Percentiles rank a stretch among this genome's conserved stretches.
These are phyloP conservation scores for Neoboletus brunneissimus DNA, from an alignment of 768 basidiomycete genomes.

Conservation along the genomic window DNA sequence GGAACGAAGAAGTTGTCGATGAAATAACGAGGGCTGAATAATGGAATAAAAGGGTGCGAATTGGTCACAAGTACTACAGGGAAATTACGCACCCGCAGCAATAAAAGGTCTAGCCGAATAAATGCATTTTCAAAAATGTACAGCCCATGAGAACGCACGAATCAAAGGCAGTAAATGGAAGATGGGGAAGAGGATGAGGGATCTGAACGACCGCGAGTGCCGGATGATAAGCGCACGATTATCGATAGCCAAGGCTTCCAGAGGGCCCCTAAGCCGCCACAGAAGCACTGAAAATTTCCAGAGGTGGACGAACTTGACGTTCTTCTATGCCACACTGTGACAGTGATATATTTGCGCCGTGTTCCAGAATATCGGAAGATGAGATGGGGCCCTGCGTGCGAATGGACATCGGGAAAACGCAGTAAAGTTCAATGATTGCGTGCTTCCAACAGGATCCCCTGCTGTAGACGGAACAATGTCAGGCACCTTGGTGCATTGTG, in stretches of 20 bases:
- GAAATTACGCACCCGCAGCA: conserved; percentile 8
- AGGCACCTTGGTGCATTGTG: background rate
- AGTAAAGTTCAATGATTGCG: conserved; percentile 17
- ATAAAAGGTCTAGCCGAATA: background rate
- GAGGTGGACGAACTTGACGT: conserved; percentile 19
- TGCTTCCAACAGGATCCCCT: conserved; percentile 6
- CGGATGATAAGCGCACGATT: conserved; percentile 23
- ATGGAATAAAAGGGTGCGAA: conserved; percentile 1
- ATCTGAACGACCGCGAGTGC: conserved; percentile 2
- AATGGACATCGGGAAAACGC: conserved; percentile 12
- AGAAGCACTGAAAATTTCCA: conserved; percentile 26
- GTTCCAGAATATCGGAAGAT: conserved; percentile 11
- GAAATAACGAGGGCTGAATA: background rate
- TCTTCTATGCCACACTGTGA: conserved; percentile 20
- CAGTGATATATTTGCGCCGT: conserved; percentile 17
- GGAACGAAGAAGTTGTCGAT: background rate
- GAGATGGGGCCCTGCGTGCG: conserved; percentile 15
- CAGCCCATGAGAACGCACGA: background rate
- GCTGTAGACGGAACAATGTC: conserved; percentile 3
- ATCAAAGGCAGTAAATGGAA: background rate
- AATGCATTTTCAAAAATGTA: background rate
- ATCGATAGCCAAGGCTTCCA: conserved; percentile 26
- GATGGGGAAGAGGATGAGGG: background rate
- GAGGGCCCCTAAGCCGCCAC: conserved; percentile 21
- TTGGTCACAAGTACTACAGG: background rate